Conservation (phyloP, 2,329 filamentous ascomycete species). For the Lojkania enalia region DNA sequence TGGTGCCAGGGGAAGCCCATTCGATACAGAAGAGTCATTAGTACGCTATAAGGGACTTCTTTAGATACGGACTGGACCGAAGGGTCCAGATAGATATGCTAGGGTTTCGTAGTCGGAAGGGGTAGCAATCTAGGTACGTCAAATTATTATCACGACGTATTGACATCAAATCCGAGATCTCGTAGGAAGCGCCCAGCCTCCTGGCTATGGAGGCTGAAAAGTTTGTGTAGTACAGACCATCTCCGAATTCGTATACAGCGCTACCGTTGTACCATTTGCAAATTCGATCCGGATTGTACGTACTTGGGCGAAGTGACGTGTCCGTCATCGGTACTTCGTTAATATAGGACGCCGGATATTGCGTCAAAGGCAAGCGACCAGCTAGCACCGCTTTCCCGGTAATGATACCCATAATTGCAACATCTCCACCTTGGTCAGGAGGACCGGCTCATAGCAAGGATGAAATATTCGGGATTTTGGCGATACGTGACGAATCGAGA, state of each 20-base stretch:
- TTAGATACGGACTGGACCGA: slow-evolving; percentile 57
- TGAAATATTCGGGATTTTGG: slow-evolving; percentile 53
- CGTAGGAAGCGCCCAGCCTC: slow-evolving; percentile 10
- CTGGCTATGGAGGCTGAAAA: slow-evolving; percentile 45
- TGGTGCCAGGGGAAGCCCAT: slow-evolving; percentile 35
- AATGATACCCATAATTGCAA: slow-evolving; percentile 59
- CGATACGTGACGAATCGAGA: slow-evolving; percentile 57
- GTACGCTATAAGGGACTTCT: slow-evolving; percentile 58
- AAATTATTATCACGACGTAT: slow-evolving; percentile 34
- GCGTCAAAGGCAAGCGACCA: slow-evolving; percentile 58
- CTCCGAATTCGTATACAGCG: slow-evolving; percentile 58
- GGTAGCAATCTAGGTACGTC: slow-evolving; percentile 50
- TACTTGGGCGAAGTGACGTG: slow-evolving; percentile 57
- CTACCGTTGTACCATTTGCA: slow-evolving; percentile 61
- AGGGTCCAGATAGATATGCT: slow-evolving; percentile 54
- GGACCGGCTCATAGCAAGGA: slow-evolving; percentile 62
- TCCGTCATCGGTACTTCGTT: slow-evolving; percentile 57
- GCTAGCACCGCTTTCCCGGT: slow-evolving; percentile 56
- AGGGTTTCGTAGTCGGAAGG: slow-evolving; percentile 60
- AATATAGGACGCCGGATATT: slow-evolving; percentile 59
- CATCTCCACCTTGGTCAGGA: slow-evolving; percentile 63
- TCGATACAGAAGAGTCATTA: slow-evolving; percentile 48
- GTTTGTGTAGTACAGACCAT: slow-evolving; percentile 62
- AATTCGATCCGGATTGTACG: slow-evolving; percentile 56
- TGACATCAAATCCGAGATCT: slow-evolving; percentile 44